Evolutionary conservation across 228 moss, liverwort and hornwort species (phyloP).

Genomic region (Sphagnum magellanicum): DNA sequence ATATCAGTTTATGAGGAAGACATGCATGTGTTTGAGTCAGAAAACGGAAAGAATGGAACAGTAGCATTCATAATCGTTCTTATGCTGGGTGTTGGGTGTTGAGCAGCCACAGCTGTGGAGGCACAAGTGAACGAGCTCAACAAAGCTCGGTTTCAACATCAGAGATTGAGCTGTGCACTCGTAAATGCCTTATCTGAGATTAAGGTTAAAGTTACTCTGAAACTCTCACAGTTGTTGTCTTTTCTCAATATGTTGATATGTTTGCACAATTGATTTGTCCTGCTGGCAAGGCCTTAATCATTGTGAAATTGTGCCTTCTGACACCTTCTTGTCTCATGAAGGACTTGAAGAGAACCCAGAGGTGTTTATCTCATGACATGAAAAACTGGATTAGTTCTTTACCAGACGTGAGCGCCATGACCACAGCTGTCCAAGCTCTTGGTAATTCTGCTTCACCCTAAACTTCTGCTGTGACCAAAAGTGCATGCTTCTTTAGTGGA

Average conservation of each 20-base stretch:
- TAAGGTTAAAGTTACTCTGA: conserved; percentile 31
- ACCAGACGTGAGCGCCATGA: conserved; percentile 52
- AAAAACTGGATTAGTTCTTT: conserved; percentile 80
- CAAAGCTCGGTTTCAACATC: conserved; percentile 47
- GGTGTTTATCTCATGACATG: conserved; percentile 39
- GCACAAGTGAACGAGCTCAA: conserved; percentile 62
- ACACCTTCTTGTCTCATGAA: conserved; percentile 6
- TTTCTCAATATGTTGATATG: too few relatives aligned
- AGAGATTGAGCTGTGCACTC: conserved; percentile 46
- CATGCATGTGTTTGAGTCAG: too few relatives aligned
- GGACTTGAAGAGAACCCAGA: conserved; percentile 55
- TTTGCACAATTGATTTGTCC: too few relatives aligned
- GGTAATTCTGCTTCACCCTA: conserved; percentile 24
- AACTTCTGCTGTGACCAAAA: too few relatives aligned
- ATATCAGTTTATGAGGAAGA: too few relatives aligned
- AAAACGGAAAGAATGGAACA: too few relatives aligned
- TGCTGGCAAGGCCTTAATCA: too few relatives aligned
- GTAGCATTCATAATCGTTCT: too few relatives aligned
- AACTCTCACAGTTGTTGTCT: too few relatives aligned
- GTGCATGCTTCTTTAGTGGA: too few relatives aligned
- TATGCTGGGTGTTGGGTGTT: not conserved
- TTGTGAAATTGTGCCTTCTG: too few relatives aligned
- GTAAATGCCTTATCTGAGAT: conserved; percentile 45
- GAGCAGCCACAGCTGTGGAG: conserved; percentile 76
- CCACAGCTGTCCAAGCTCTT: conserved; percentile 51